Base-by-base conservation (phyloP, 2,329 filamentous ascomycete genomes). In the Bisporella sp. region DNA sequence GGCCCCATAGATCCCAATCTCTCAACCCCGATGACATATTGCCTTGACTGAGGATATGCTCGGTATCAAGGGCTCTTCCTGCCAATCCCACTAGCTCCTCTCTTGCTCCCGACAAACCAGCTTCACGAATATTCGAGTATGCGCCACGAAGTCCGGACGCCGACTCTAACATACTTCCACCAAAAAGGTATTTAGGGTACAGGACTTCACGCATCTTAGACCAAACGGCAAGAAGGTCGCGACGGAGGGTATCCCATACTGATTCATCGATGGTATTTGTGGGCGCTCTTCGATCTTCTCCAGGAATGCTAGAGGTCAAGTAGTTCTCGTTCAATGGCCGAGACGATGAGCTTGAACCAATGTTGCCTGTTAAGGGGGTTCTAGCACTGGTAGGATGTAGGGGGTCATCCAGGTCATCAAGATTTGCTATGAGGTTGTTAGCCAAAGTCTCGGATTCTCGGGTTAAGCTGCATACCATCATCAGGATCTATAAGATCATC, bases 1-100 rank as follows among this genome's bases (percentile, higher is more conserved):
- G 93, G 0, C 93, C 93, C 93, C 93, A 99, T 47, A 99, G 79
- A 76, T 99, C 93, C 93, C 93, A 99, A 71, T 99, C 91, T 55
- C 92, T 77, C 64, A 97, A 72, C 1, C 91, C 91, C 47, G 95
- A 87, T 58, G 85, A 92, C 89, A 96, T 95, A 65, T 80, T 79
- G 59, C 77, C 82, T 66, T 79, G 76, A 51, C 63, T 70, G 39
- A 84, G 70, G 58, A 85, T 66, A 39, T 73, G 67, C 66, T 85
- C 81, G n/a, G 80, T 69, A 66, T 85, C 81, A 69, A 84, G 73
- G 58, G 82, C 78, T 41, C 81, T 71, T 42, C 78, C 79, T 5
- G 81, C 81, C 46, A 85, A 66, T 1, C 79, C 77, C 0, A 77
- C 76, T 42, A 85, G 69, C 68, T 84, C 81, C 50, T 84, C 80